A percentile compares a stretch with the other conserved stretches of the same genome.
phyloP scores from a whole-genome alignment of 164 flowering plant species.

The Buxus sempervirens region DNA sequence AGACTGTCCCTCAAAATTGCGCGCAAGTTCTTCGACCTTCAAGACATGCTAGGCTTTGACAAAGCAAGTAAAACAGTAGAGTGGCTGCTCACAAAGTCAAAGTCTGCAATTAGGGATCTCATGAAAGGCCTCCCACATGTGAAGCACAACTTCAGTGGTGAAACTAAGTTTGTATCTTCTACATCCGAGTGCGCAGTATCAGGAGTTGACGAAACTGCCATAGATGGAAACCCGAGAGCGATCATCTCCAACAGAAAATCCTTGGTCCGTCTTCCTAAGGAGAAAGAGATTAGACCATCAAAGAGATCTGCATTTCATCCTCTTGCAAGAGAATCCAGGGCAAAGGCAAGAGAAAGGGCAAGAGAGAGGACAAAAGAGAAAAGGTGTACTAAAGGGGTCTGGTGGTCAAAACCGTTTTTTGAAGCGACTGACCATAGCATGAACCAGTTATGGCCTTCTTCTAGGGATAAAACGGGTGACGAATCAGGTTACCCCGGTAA shows the following conservation, averaged over 20 bases:
- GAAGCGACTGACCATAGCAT: conserved; percentile 2
- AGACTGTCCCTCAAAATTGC: conserved; percentile 74
- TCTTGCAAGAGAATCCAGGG: conserved; percentile 36
- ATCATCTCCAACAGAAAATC: conserved; percentile 2
- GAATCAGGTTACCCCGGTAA: conserved; percentile 27
- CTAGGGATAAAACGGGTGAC: conserved; percentile 19
- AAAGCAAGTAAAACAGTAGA: conserved; percentile 75
- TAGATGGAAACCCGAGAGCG: not conserved
- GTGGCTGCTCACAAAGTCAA: conserved; percentile 59
- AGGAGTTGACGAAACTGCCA: conserved; percentile 20
- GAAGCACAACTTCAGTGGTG: conserved; percentile 4
- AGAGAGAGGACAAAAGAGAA: conserved; percentile 48
- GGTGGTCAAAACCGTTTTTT: conserved; percentile 6
- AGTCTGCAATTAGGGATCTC: conserved; percentile 47
- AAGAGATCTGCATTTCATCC: conserved; percentile 21
- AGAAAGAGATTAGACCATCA: conserved; percentile 14
- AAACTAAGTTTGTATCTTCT: conserved; percentile 22
- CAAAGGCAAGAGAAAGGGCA: conserved; percentile 56
- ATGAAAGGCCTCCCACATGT: conserved; percentile 3
- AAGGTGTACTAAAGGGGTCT: conserved; percentile 11
- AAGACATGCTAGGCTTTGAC: conserved; percentile 65
- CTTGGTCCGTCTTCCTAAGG: conserved; percentile 3
- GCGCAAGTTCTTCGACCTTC: conserved; percentile 53
- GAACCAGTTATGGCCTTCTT: conserved; percentile 9
- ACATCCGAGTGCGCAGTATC: conserved; percentile 48